phyloP scores from a whole-genome alignment of 2,329 filamentous ascomycete genomes.

The Xylariaceae sp. region DNA sequence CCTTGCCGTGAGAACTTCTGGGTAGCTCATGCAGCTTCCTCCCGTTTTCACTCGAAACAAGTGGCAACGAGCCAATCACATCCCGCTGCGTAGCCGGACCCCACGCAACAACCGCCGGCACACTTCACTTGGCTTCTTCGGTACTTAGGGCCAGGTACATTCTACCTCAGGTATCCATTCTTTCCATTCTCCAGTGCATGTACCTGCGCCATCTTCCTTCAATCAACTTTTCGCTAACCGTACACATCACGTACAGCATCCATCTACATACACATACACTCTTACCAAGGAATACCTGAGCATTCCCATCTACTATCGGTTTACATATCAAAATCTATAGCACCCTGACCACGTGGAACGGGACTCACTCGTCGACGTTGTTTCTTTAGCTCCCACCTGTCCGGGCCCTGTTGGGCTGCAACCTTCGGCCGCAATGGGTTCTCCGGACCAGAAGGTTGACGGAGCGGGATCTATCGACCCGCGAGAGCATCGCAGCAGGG shows the following conservation, averaged over 20 bases:
- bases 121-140: conserved; percentile 10
- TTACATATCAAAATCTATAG: not conserved
- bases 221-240: conserved; percentile 14
- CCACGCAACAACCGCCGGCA: conserved; percentile 28
- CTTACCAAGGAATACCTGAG: conserved; percentile 3
- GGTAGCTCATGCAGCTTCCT: conserved; percentile 2
- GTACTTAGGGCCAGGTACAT: not conserved
- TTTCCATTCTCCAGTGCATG: conserved; percentile 12
- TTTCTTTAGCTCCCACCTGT: conserved; percentile 19
- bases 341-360: conserved; percentile 13
- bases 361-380: conserved; percentile 15
- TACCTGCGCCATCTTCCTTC: conserved; percentile 17
- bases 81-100: conserved; percentile 29
- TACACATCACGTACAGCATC: conserved; percentile 8
- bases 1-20: not conserved
- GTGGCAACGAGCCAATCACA: conserved; percentile 26
- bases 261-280: conserved; percentile 2
- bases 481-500: conserved; percentile 25
- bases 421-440: conserved; percentile 27
- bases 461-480: conserved; percentile 17
- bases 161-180: not conserved
- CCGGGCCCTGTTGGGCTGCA: conserved; percentile 32
- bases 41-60: not conserved
- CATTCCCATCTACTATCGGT: not conserved
- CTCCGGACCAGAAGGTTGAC: conserved; percentile 26